Evolutionary conservation across 306 rosid species (phyloP).

Genomic region (Acacia confusa): DNA sequence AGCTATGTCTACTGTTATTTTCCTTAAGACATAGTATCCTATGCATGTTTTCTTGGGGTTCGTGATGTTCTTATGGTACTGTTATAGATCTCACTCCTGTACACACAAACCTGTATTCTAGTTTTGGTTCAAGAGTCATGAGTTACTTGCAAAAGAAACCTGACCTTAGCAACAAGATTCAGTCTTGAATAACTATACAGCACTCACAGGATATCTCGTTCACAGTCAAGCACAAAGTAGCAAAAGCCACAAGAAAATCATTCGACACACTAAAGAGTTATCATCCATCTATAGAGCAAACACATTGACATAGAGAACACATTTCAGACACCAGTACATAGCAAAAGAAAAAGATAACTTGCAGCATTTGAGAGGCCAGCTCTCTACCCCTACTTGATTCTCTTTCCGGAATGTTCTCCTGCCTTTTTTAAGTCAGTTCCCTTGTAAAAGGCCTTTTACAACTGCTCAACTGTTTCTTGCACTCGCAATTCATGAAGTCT

Average conservation of each 20-base stretch:
- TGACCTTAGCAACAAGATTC: neutral
- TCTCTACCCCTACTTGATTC: neutral
- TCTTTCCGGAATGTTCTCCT: neutral
- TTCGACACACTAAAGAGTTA: neutral
- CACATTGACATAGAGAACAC: neutral
- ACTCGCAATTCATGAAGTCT: neutral
- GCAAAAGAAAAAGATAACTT: neutral
- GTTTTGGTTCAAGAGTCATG: neutral
- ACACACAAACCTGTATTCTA: neutral
- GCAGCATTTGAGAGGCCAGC: neutral
- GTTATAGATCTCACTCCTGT: neutral
- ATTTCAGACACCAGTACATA: neutral
- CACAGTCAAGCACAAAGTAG: neutral
- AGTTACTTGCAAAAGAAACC: neutral
- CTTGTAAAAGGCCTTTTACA: neutral
- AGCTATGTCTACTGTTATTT: neutral
- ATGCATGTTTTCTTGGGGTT: slow-evolving; percentile 1
- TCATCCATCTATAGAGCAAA: neutral
- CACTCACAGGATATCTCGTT: neutral
- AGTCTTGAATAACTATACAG: neutral
- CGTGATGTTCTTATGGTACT: slow-evolving; percentile 4
- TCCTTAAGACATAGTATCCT: slow-evolving; percentile 1
- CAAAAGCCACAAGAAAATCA: neutral
- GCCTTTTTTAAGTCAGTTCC: neutral
- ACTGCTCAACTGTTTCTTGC: neutral